Percentiles rank a stretch among this genome's conserved stretches.
Evolutionary conservation across 768 basidiomycete genomes (phyloP).

Genomic region (Piloderma croceum): DNA sequence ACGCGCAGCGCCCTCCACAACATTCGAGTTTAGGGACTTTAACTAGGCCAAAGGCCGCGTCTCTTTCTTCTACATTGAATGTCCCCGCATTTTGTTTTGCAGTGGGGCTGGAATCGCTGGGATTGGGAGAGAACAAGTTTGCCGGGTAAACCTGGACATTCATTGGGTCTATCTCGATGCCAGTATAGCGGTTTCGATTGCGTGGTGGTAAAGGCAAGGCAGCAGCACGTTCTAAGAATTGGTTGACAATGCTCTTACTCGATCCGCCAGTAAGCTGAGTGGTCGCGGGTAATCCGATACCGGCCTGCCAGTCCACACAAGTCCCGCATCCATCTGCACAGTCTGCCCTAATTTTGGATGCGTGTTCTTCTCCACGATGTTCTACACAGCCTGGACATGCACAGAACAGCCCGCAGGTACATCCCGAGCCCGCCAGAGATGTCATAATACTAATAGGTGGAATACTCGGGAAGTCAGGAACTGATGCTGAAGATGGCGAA

Average conservation of each 20-base stretch:
- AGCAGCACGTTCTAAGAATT: constrained; percentile 65
- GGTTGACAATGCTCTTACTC: constrained; percentile 40
- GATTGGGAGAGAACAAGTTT: no score
- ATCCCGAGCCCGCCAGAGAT: constrained; percentile 62
- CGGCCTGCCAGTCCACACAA: constrained; percentile 52
- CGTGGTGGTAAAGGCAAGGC: constrained; percentile 56
- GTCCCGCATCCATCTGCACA: constrained; percentile 47
- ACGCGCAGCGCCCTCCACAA: constrained; percentile 57
- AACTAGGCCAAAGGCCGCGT: constrained; percentile 43
- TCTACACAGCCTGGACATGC: constrained; percentile 69
- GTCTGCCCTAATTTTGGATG: constrained; percentile 30
- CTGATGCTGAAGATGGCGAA: constrained; percentile 13
- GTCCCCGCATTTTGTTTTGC: no score
- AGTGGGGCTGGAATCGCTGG: no score
- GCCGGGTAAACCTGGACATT: constrained; percentile 45
- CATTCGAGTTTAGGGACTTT: constrained; percentile 63
- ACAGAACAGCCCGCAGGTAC: constrained; percentile 65
- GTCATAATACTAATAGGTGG: constrained; percentile 54
- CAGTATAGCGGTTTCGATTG: constrained; percentile 34
- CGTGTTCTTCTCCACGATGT: constrained; percentile 54
- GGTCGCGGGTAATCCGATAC: constrained; percentile 37
- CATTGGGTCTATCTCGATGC: constrained; percentile 42
- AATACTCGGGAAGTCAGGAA: constrained; percentile 50
- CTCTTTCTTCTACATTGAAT: constrained; percentile 32
- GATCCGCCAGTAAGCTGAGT: constrained; percentile 6